Evolutionary conservation across 495 filamentous ascomycete species (phyloP).

Genomic region (Cenococcum geophilum): DNA sequence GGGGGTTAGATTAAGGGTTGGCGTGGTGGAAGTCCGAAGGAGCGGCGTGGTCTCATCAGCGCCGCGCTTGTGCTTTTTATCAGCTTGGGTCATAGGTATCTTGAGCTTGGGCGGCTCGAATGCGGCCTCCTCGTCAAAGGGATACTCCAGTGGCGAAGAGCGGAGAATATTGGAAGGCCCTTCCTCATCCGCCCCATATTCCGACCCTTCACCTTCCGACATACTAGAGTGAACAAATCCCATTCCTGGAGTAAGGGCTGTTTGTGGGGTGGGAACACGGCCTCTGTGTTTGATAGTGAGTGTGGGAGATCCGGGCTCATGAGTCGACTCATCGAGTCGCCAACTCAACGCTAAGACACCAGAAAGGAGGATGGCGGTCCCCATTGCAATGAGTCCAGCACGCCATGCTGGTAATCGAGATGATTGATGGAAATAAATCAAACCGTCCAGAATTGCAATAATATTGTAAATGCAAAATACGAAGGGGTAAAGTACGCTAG

Average conservation of each 20-base stretch:
- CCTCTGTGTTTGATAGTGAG: slow-evolving; percentile 15
- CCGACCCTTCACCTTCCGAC: slow-evolving; percentile 22
- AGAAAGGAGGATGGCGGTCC: slow-evolving; percentile 74
- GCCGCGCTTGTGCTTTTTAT: slow-evolving; percentile 13
- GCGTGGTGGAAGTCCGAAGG: slow-evolving; percentile 22
- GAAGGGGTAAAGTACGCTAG: slow-evolving; percentile 92
- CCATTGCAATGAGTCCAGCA: slow-evolving; percentile 78
- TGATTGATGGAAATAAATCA: slow-evolving; percentile 93
- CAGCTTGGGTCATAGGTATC: slow-evolving; percentile 8
- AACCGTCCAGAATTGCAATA: slow-evolving; percentile 91
- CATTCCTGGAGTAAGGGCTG: slow-evolving; percentile 60
- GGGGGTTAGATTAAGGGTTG: slow-evolving; percentile 3
- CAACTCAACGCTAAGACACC: slow-evolving; percentile 92
- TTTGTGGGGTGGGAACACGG: slow-evolving; percentile 52
- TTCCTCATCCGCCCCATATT: slow-evolving; percentile 51
- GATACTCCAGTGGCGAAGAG: background rate
- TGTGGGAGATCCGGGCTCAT: slow-evolving; percentile 24
- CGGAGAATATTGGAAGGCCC: slow-evolving; percentile 22
- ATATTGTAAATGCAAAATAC: slow-evolving; percentile 99
- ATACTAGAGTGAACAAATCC: slow-evolving; percentile 52
- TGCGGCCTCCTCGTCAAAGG: slow-evolving; percentile 1
- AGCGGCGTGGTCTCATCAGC: slow-evolving; percentile 27
- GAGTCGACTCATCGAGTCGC: slow-evolving; percentile 70
- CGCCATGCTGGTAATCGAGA: slow-evolving; percentile 67
- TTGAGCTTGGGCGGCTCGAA: slow-evolving; percentile 3